Percentiles rank a stretch among this genome's conserved stretches.
phyloP scores from a whole-genome alignment of 306 rosid species.

The Acacia acuminata region DNA sequence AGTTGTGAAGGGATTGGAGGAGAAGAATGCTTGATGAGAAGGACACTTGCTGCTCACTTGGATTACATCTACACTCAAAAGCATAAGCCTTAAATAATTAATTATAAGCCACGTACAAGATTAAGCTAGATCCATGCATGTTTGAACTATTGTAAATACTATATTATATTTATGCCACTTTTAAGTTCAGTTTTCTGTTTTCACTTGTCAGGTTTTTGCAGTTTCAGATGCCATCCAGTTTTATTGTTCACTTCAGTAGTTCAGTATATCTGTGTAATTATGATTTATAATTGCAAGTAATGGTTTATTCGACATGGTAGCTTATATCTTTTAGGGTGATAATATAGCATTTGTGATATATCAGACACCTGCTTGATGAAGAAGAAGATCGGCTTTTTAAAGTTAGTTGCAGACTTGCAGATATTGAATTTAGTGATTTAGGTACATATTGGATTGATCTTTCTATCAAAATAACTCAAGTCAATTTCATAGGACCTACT shows the following conservation, averaged over 20 bases:
- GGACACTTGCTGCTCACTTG: constrained; percentile 71
- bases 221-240: constrained; percentile 1
- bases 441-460: no score
- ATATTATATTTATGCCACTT: background rate
- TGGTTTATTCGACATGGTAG: background rate
- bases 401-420: no score
- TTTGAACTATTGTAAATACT: background rate
- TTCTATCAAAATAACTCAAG: no score
- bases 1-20: constrained; percentile 60
- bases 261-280: no score
- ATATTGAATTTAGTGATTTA: no score
- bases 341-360: no score
- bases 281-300: no score
- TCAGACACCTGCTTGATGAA: background rate
- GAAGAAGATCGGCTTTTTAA: background rate
- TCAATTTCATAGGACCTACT: no score
- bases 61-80: constrained; percentile 78
- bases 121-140: background rate
- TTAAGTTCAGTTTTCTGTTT: background rate
- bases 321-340: background rate
- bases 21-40: constrained; percentile 74
- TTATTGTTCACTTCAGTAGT: background rate
- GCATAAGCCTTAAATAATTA: constrained; percentile 37
- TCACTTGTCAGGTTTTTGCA: constrained; percentile 5
- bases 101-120: constrained; percentile 16